phyloP scores from a whole-genome alignment of 116 monocot species.

The Trichopus zeylanicus region DNA sequence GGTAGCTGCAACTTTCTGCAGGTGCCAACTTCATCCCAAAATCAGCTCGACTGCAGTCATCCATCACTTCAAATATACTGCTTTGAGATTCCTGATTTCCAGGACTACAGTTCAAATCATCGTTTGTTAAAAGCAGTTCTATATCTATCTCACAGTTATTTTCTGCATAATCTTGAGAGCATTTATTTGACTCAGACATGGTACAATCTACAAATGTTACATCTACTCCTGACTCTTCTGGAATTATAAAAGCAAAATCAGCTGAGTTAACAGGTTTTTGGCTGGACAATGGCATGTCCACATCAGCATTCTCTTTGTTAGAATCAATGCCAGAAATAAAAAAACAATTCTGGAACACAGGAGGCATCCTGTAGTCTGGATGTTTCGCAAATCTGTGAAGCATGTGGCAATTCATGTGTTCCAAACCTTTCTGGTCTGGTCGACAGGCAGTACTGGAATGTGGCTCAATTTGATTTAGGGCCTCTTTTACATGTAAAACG shows the following conservation, averaged over 20 bases:
- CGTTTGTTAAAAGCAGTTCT: conserved; percentile 51
- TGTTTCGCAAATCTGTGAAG: too few relatives aligned
- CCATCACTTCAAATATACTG: conserved; percentile 54
- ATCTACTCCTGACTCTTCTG: conserved; percentile 7
- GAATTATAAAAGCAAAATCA: conserved; percentile 3
- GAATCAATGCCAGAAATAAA: conserved; percentile 19
- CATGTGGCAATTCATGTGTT: too few relatives aligned
- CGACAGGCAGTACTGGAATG: conserved; percentile 1
- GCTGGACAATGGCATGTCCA: conserved; percentile 8
- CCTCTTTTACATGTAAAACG: conserved; percentile 6
- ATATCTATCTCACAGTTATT: conserved; percentile 16
- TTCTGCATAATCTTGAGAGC: conserved; percentile 6
- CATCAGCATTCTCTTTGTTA: conserved; percentile 13
- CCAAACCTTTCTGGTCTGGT: too few relatives aligned
- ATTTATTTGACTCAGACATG: conserved; percentile 4
- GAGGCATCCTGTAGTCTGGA: conserved; percentile 24
- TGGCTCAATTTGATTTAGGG: not conserved
- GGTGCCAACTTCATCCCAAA: conserved; percentile 20
- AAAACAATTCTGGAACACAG: conserved; percentile 50
- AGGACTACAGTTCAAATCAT: conserved; percentile 17
- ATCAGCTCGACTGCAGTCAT: conserved; percentile 65
- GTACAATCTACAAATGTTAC: conserved; percentile 2
- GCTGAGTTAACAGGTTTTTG: conserved; percentile 9
- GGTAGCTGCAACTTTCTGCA: too few relatives aligned
- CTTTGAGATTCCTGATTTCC: conserved; percentile 13